These are phyloP conservation scores for Biscogniauxia sp. DNA, from an alignment of 2,329 filamentous ascomycete genomes.

Conservation along the genomic window DNA sequence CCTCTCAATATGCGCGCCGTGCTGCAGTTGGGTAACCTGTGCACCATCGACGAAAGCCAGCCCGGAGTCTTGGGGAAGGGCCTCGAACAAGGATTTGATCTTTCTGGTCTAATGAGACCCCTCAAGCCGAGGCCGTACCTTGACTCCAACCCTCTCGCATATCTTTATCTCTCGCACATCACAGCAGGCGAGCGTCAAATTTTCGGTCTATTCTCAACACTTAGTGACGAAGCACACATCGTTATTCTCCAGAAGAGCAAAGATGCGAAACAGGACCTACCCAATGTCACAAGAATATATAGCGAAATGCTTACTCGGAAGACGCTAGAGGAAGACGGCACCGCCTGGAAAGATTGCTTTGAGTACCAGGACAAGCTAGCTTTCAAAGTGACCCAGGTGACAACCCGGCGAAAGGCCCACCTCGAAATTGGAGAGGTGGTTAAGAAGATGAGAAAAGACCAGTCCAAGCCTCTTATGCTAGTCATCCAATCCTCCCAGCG, in stretches of 20 bases:
- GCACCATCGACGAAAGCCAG: conserved; percentile 89
- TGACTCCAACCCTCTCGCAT: conserved; percentile 69
- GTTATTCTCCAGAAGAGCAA: conserved; percentile 81
- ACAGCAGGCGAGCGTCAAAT: conserved; percentile 87
- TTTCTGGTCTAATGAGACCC: conserved; percentile 69
- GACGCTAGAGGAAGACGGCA: conserved; percentile 63
- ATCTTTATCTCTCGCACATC: conserved; percentile 91
- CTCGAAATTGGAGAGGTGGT: conserved; percentile 84
- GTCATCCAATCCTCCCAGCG: conserved; percentile 89
- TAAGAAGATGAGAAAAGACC: conserved; percentile 87
- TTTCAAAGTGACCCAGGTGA: conserved; percentile 85
- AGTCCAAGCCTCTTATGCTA: conserved; percentile 74
- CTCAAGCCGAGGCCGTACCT: conserved; percentile 70
- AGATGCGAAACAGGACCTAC: conserved; percentile 76
- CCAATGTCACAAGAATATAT: conserved; percentile 89
- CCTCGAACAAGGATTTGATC: conserved; percentile 88
- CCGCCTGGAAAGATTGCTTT: conserved; percentile 77
- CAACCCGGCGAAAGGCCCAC: conserved; percentile 83
- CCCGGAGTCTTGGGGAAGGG: conserved; percentile 89
- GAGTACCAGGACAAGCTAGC: conserved; percentile 81
- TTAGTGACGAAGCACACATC: conserved; percentile 75
- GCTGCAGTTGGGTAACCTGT: conserved; percentile 84
- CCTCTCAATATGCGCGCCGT: conserved; percentile 84
- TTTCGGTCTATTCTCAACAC: conserved; percentile 88
- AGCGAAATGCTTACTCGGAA: conserved; percentile 68